Conservation (phyloP, 768 basidiomycete genomes). For the Paxillus involutus region DNA sequence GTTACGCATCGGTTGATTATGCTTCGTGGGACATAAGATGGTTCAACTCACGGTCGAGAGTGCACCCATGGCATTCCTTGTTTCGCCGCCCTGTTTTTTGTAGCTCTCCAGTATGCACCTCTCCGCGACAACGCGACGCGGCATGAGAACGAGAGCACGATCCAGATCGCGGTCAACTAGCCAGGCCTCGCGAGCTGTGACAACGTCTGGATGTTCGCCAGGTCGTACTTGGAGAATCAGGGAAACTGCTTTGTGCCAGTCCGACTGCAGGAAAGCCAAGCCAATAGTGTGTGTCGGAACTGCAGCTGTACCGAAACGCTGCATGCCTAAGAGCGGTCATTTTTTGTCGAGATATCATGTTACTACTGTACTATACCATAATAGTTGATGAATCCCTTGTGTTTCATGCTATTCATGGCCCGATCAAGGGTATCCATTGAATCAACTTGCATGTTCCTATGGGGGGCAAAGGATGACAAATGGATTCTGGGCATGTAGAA, state of each 20-base stretch:
- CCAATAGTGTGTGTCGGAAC: constrained; percentile 96
- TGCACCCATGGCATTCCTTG: constrained; percentile 84
- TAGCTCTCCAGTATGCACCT: constrained; percentile 89
- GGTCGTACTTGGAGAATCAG: constrained; percentile 80
- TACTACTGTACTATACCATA: constrained; percentile 58
- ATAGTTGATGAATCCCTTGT: constrained; percentile 95
- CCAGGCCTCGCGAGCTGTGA: constrained; percentile 83
- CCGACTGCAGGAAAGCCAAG: constrained; percentile 80
- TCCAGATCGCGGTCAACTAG: constrained; percentile 78
- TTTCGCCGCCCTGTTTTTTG: constrained; percentile 75
- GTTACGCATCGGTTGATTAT: constrained; percentile 4
- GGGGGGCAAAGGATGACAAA: constrained; percentile 1
- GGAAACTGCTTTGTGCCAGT: constrained; percentile 87
- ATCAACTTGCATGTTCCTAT: constrained; percentile 82
- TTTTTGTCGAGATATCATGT: not conserved
- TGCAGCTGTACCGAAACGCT: constrained; percentile 95
- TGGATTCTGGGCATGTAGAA: constrained; percentile 14
- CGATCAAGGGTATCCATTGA: constrained; percentile 70
- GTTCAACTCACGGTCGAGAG: constrained; percentile 65
- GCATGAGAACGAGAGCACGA: constrained; percentile 82
- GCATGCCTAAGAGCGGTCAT: constrained; percentile 72
- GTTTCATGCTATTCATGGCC: constrained; percentile 74
- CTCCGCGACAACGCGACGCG: constrained; percentile 90
- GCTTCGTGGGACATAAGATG: not conserved
- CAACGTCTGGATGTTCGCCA: constrained; percentile 93